These are phyloP conservation scores for bread wheat (Triticum aestivum) DNA, from an alignment of 176 grass and related monocot species.

Conservation along the genomic window DNA sequence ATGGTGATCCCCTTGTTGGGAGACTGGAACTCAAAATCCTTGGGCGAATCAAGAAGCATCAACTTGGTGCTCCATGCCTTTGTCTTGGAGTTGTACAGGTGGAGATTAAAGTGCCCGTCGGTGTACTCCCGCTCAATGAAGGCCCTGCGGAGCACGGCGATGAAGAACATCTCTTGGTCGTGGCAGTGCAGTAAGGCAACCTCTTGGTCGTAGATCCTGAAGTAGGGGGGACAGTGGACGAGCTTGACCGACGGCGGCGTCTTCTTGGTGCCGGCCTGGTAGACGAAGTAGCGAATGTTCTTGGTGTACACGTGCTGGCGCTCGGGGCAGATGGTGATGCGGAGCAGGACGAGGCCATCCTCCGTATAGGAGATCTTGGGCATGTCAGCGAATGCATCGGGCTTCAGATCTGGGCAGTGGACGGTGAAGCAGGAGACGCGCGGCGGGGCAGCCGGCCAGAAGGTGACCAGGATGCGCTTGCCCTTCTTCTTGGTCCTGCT, in stretches of 20 bases:
- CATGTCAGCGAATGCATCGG: not conserved
- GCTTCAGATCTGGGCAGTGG: not conserved
- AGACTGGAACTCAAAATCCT: not conserved
- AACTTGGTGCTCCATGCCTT: not conserved
- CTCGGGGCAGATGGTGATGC: not conserved
- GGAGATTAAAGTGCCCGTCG: not conserved
- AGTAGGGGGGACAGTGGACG: not conserved
- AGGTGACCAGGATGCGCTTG: not conserved
- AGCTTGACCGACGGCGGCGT: not conserved
- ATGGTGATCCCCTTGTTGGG: not conserved
- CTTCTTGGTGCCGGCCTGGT: not conserved
- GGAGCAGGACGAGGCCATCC: not conserved
- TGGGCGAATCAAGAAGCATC: not conserved
- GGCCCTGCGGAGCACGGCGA: not conserved
- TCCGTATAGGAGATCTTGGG: not conserved
- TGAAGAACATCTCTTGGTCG: not conserved
- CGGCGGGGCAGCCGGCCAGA: not conserved
- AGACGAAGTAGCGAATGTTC: not conserved
- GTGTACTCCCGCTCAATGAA: not conserved
- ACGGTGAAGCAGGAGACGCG: not conserved
- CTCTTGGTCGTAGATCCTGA: not conserved
- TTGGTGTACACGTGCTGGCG: not conserved
- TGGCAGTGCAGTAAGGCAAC: not conserved
- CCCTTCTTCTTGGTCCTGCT: not conserved
- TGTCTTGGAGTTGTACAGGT: constrained; percentile 5